Evolutionary conservation across 345 rosid genomes (phyloP).

Genomic region (Salix caprea): DNA sequence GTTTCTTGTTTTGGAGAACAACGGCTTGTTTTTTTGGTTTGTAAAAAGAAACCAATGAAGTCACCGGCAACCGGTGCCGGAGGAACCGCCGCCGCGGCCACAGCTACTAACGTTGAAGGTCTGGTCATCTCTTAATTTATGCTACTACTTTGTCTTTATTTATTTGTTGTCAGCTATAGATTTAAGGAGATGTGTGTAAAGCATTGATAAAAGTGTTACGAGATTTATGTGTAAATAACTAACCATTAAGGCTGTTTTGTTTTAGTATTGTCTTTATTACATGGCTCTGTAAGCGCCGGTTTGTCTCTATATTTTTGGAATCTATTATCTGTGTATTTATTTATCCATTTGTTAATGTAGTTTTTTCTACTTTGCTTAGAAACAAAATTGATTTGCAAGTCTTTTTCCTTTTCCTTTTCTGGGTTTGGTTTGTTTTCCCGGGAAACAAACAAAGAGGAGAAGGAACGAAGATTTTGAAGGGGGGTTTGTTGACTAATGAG

Average conservation of each 20-base stretch:
- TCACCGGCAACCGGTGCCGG: constrained; percentile 36
- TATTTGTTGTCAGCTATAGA: neutral
- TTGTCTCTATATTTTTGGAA: neutral
- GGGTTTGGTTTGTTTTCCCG: constrained; percentile 3
- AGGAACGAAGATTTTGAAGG: neutral
- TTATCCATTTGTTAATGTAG: neutral
- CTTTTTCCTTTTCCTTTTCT: neutral
- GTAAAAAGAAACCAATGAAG: constrained; percentile 31
- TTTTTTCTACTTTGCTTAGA: neutral
- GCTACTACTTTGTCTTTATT: neutral
- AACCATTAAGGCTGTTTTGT: neutral
- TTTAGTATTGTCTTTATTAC: neutral
- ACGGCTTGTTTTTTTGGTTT: neutral
- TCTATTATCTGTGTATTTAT: neutral
- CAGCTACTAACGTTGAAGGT: constrained; percentile 38
- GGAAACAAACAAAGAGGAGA: constrained; percentile 3
- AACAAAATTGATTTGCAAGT: neutral
- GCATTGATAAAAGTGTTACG: neutral
- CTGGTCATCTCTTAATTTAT: constrained; percentile 6
- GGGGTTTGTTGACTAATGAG: constrained; percentile 1
- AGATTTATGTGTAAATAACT: neutral
- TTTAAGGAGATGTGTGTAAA: neutral
- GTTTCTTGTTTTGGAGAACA: neutral
- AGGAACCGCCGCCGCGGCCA: constrained; percentile 16
- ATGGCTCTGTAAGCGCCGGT: neutral